These are phyloP conservation scores for Komagataella pastoris DNA, from an alignment of 805 yeast genomes.

Conservation along the genomic window DNA sequence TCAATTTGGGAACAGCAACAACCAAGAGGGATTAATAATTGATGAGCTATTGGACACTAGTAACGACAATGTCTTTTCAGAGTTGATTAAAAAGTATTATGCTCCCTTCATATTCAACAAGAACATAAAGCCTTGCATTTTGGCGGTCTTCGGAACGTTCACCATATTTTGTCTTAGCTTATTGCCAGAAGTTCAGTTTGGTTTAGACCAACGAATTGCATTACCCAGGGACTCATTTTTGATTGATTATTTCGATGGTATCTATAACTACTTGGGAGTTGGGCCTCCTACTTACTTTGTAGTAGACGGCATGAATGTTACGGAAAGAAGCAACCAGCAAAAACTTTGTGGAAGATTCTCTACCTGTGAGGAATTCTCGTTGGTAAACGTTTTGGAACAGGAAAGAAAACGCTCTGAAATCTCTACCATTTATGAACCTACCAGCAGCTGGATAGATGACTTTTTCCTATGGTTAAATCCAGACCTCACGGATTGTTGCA, in stretches of 20 bases:
- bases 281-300: conserved; percentile 93
- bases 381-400: conserved; percentile 73
- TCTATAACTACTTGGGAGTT: conserved; percentile 58
- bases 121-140: conserved; percentile 30
- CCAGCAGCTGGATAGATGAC: conserved; percentile 91
- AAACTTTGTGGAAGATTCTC: conserved; percentile 80
- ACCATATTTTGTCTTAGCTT: conserved; percentile 56
- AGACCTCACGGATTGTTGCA: conserved; percentile 72
- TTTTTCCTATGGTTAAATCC: conserved; percentile 83
- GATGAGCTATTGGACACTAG: conserved; percentile 1
- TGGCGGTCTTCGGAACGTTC: conserved; percentile 45
- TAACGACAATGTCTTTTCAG: conserved; percentile 19
- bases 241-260: conserved; percentile 66
- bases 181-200: conserved; percentile 59
- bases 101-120: conserved; percentile 46
- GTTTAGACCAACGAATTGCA: conserved; percentile 84
- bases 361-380: conserved; percentile 65
- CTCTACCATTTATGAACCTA: conserved; percentile 68
- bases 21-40: conserved; percentile 2
- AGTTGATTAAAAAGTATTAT: conserved; percentile 30
- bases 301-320: conserved; percentile 53
- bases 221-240: conserved; percentile 75
- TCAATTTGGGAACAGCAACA: conserved; percentile 1
- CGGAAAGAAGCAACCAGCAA: conserved; percentile 49
- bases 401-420: conserved; percentile 55